These are phyloP conservation scores for Cadophora gregata DNA, from an alignment of 2,329 filamentous ascomycete genomes.

Conservation along the genomic window DNA sequence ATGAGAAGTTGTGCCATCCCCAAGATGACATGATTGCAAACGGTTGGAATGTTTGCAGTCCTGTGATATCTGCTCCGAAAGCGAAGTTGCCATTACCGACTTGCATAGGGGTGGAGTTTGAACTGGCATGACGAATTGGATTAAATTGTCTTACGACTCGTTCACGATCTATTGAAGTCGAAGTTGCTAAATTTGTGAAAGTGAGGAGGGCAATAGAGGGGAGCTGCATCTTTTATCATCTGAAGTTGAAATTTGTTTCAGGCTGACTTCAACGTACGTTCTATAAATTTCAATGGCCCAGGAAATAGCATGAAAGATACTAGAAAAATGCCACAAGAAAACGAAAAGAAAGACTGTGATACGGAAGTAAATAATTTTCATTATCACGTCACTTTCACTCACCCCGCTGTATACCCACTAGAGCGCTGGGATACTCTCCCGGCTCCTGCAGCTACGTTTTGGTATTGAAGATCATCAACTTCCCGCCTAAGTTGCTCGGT, in stretches of 20 bases:
- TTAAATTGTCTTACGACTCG: conserved; percentile 35
- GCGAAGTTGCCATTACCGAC: conserved; percentile 56
- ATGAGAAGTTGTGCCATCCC: conserved; percentile 53
- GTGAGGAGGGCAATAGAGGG: not conserved
- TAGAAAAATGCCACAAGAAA: not conserved
- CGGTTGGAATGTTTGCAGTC: conserved; percentile 51
- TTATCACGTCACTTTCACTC: conserved; percentile 21
- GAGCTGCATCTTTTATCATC: not conserved
- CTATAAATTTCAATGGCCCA: not conserved
- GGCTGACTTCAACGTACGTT: not conserved
- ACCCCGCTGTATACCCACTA: not conserved
- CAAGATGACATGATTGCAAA: conserved; percentile 51
- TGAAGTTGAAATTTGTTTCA: not conserved
- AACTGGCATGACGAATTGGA: conserved; percentile 36
- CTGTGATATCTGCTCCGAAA: conserved; percentile 53
- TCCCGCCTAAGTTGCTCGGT: conserved; percentile 8
- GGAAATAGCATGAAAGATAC: too few species aligned
- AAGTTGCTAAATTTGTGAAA: not conserved
- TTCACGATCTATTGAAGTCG: conserved; percentile 24
- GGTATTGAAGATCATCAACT: not conserved
- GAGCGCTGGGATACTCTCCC: not conserved
- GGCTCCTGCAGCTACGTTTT: conserved; percentile 4
- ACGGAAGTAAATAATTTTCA: not conserved
- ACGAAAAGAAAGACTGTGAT: too few species aligned
- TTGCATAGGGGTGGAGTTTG: conserved; percentile 46